A percentile compares a stretch with the other conserved stretches of the same genome.
Evolutionary conservation across 768 basidiomycete genomes (phyloP).

Genomic region (Leccinum rimulosum): DNA sequence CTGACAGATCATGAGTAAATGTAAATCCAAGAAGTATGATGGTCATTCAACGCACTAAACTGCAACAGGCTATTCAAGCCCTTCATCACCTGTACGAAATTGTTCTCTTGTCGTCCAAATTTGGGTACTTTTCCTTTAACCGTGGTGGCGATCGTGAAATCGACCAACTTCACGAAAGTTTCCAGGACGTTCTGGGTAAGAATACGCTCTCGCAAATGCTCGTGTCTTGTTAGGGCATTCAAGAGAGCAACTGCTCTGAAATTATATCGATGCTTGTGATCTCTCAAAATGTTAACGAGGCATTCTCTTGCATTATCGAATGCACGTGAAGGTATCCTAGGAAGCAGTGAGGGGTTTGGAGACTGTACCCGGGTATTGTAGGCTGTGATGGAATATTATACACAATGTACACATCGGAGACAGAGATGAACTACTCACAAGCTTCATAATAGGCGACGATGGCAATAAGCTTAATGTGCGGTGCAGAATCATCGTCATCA

Average conservation of each 20-base stretch:
- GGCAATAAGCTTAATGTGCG: not conserved
- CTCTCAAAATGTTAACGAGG: slow-evolving; percentile 7
- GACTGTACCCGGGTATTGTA: not conserved
- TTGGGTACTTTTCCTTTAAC: not conserved
- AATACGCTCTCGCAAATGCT: slow-evolving; percentile 11
- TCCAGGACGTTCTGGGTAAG: slow-evolving; percentile 15
- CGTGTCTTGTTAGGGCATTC: slow-evolving; percentile 20
- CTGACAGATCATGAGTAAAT: slow-evolving; percentile 2
- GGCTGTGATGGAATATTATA: slow-evolving; percentile 5
- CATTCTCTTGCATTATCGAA: slow-evolving; percentile 17
- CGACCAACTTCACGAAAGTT: slow-evolving; percentile 15
- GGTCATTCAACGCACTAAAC: slow-evolving; percentile 11
- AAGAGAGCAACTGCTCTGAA: slow-evolving; percentile 23
- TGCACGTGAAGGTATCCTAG: not conserved
- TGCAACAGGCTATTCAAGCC: slow-evolving; percentile 16
- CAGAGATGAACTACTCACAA: slow-evolving; percentile 6
- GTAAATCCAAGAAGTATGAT: not conserved
- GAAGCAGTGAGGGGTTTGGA: not conserved
- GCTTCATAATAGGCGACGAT: slow-evolving; percentile 16
- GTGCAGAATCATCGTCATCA: not conserved
- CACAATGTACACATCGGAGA: no score
- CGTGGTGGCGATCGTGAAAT: slow-evolving; percentile 2
- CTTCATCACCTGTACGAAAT: slow-evolving; percentile 23
- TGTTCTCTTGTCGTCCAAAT: not conserved
- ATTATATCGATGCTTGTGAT: slow-evolving; percentile 16